Conservation (phyloP, 2,329 filamentous ascomycete genomes). For the Fusarium sp. region DNA sequence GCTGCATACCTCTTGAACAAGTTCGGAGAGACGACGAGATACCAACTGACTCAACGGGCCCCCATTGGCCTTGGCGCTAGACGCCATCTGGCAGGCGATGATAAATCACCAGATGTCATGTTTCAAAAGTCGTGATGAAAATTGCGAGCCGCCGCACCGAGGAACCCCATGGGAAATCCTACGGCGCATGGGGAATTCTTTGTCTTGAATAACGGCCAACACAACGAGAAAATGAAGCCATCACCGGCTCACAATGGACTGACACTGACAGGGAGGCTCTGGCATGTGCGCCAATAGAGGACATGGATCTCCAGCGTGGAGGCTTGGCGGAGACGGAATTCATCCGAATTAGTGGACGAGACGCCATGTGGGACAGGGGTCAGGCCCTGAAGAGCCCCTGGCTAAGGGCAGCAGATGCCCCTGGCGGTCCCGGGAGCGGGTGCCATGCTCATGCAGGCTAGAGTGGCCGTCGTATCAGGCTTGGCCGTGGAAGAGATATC, state of each 20-base stretch:
- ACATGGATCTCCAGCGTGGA: slow-evolving; percentile 1
- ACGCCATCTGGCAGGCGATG: slow-evolving; percentile 1
- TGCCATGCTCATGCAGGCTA: slow-evolving; percentile 28
- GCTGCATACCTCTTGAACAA: slow-evolving; percentile 9
- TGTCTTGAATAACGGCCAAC: slow-evolving; percentile 38
- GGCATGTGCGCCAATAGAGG: slow-evolving; percentile 14
- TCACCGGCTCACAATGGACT: slow-evolving; percentile 43
- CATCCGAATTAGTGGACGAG: slow-evolving; percentile 22
- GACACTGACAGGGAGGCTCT: slow-evolving; percentile 20
- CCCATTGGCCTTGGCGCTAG: slow-evolving; percentile 20
- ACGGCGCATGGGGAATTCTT: slow-evolving; percentile 9
- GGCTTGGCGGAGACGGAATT: slow-evolving; percentile 9
- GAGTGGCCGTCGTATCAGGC: slow-evolving; percentile 15
- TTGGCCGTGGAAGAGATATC: slow-evolving; percentile 8
- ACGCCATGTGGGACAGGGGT: slow-evolving; percentile 38
- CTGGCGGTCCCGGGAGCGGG: slow-evolving; percentile 18
- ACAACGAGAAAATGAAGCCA: slow-evolving; percentile 41
- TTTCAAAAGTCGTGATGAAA: slow-evolving; percentile 16
- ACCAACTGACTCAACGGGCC: slow-evolving; percentile 13
- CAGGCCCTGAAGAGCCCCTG: slow-evolving; percentile 28
- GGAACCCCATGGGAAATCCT: neutral
- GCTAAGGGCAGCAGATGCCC: slow-evolving; percentile 33
- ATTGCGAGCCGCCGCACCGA: neutral
- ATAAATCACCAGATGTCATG: slow-evolving; percentile 15
- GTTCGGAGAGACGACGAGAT: neutral